Evolutionary conservation across 306 rosid species (phyloP), one percentile per base, ranked within the genome.

Genomic region (Rosa chinensis): DNA sequence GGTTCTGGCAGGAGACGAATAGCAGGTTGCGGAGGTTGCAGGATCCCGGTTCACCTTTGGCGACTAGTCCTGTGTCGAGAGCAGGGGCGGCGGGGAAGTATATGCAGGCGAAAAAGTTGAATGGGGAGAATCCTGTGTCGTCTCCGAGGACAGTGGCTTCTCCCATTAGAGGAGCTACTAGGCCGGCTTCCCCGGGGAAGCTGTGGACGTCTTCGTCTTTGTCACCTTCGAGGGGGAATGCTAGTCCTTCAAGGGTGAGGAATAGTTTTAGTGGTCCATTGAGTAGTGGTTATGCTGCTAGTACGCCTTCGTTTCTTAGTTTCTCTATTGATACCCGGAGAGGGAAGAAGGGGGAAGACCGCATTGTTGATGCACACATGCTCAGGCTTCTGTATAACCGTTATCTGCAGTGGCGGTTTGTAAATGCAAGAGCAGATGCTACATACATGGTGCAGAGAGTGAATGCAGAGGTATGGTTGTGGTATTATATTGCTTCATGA

Each of bases 1-100:
- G 87, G 89, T 96, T 93, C 84, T 96, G 99, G 99, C 99, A 96
- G 86, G 99, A 96, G 70, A 96, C 99, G 0, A 96, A 96, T 77
- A 93, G 93, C 86, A 85, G 98, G 52, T 53, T 96, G 52, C 85
- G 99, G 76, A 89, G 99, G 10, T 79, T 96, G 85, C 99, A 91
- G 84, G 99, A 93, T 64, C 98, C 98, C 5, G 91, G 99, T 49
- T 93, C 97, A 0, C 99, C 97, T 0, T 71, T 90, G 74, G 88
- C 97, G 9, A 83, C 89, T 35, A 96, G 91, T 73, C 91, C 97
- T 17, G 86, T 81, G 68, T 89, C 97, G 0, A 90, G 95, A 78
- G 72, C 71, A 73, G 49, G 82, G 28, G 70, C 79, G 13, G 79
- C 91, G 9, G 39, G 87, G 10, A 96, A 90, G 88, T 85, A 87